phyloP scores from a whole-genome alignment of 192 early-diverging fungal genomes.

The Gamsiella multidivaricata region DNA sequence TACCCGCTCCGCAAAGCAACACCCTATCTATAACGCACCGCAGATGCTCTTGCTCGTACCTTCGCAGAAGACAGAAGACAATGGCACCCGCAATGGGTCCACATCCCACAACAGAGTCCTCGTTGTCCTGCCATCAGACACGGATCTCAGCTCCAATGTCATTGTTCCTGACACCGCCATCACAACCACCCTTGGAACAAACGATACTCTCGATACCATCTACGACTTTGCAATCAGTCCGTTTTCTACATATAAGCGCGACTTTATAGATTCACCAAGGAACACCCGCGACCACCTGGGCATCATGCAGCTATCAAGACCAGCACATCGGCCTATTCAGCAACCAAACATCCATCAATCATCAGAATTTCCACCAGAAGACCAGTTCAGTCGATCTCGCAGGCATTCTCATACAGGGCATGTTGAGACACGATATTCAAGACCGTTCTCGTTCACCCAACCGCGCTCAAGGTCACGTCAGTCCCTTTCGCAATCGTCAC shows the following conservation, averaged over 20 bases:
- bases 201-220: constrained; percentile 15
- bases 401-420: constrained; percentile 41
- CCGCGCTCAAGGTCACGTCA: constrained; percentile 13
- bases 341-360: neutral
- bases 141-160: constrained; percentile 39
- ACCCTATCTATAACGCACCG: neutral
- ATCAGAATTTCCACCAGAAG: neutral
- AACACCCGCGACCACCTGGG: constrained; percentile 17
- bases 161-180: constrained; percentile 45
- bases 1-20: neutral
- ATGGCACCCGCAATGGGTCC: neutral
- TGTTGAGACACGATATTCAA: neutral
- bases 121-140: constrained; percentile 34
- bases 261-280: neutral
- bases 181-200: constrained; percentile 34
- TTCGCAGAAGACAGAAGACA: constrained; percentile 22
- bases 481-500: constrained; percentile 4
- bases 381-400: constrained; percentile 2
- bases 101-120: constrained; percentile 11
- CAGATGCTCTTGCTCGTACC: constrained; percentile 50
- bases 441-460: neutral
- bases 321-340: neutral
- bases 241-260: neutral
- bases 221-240: neutral
- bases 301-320: constrained; percentile 13